These are phyloP conservation scores for Sporothrix protearum DNA, from an alignment of 2,329 filamentous ascomycete species.

Conservation along the genomic window DNA sequence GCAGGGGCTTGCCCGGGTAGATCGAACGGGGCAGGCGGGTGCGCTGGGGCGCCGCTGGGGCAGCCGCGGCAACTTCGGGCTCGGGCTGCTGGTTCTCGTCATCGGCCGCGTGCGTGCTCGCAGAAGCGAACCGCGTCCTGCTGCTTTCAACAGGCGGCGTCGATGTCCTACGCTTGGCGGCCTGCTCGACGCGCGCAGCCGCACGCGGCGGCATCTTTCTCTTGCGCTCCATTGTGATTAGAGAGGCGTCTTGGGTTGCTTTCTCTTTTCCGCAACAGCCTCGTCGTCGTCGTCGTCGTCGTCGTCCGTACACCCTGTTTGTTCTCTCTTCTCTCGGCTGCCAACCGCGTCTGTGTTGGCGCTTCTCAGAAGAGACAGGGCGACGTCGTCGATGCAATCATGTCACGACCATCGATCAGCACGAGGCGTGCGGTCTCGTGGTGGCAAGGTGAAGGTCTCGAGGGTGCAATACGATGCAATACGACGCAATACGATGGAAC, in stretches of 20 bases:
- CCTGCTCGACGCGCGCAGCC: slow-evolving; percentile 57
- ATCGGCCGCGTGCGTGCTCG: slow-evolving; percentile 31
- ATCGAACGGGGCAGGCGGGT: slow-evolving; percentile 59
- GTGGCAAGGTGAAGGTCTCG: not conserved
- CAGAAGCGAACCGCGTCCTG: slow-evolving; percentile 43
- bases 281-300: not conserved
- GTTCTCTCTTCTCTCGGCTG: slow-evolving; percentile 1
- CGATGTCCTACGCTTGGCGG: slow-evolving; percentile 56
- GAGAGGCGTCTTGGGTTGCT: not conserved
- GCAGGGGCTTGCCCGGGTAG: slow-evolving; percentile 63
- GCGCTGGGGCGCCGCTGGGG: slow-evolving; percentile 37
- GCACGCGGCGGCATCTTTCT: slow-evolving; percentile 62
- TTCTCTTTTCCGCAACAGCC: too few species aligned
- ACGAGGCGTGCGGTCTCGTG: not conserved
- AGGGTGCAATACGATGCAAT: too few species aligned
- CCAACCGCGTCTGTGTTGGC: not conserved
- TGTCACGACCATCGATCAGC: slow-evolving; percentile 21
- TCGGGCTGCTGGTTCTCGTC: slow-evolving; percentile 34
- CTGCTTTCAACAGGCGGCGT: slow-evolving; percentile 45
- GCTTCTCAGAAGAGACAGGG: slow-evolving; percentile 24
- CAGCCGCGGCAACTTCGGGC: not conserved
- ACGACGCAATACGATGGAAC: not conserved
- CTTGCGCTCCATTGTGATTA: slow-evolving; percentile 57
- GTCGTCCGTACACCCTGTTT: not conserved
- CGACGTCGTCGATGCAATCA: slow-evolving; percentile 23